Base-by-base conservation (phyloP, 2,329 filamentous ascomycete genomes). In the Claviceps maximensis region DNA sequence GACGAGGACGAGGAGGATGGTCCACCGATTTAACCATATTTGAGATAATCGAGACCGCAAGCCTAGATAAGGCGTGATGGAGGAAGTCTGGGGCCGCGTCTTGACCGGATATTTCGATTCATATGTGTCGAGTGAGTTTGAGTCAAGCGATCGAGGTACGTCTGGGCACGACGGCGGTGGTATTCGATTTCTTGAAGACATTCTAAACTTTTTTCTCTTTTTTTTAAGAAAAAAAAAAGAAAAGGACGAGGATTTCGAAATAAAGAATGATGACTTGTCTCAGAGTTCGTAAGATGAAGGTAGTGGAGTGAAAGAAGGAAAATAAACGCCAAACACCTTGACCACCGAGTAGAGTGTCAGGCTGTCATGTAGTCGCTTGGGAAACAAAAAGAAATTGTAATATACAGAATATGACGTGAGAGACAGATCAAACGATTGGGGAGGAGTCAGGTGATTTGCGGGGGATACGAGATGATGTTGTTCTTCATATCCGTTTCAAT, bases 21-120 rank as follows among this genome's bases (percentile, higher is more conserved):
- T 97, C 93, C 93, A 98, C 69, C 87, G 82, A 74, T 98, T 97
- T 73, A 98, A 83, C 89, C 91, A 96, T 68, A 94, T 79, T 74
- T 98, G 93, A 51, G 93, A 97, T 62, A 97, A 78, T 63, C 90
- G 84, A 62, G 91, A 84, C 63, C 83, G 82, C 64, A 96, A 82
- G 62, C 90, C 89, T 58, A 98, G 86, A 68, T 97, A 97, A 57
- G 93, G 91, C 58, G 89, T 96, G 64, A 86, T 78, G 65, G 80
- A 80, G 66, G 80, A 27, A 25, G 38, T 10, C 12, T 10, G 17
- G 12, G n/a, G 21, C 33, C 25, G 33, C 15, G 13, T 33, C 6
- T 21, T 40, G 12, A 36, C 31, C 48, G 12, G 3, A 10, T 52
- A 23, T 48, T 65, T 62, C 19, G 62, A 57, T 53, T 62, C 65